Percentiles rank a stretch among this genome's conserved stretches.
These are phyloP conservation scores for Medicago ruthenica DNA, from an alignment of 306 rosid genomes.

Conservation along the genomic window DNA sequence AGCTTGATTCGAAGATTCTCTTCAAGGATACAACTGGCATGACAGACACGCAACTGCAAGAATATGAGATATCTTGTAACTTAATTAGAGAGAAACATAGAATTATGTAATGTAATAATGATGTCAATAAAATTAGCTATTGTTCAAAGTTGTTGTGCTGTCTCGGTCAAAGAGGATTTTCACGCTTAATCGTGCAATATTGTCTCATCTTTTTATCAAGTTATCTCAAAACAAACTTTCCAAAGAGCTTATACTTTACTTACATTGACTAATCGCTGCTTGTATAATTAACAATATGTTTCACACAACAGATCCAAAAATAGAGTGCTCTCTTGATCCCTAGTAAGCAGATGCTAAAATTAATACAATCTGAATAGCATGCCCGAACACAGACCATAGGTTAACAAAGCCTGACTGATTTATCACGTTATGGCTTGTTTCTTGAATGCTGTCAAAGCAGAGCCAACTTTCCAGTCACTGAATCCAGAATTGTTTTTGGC, in stretches of 20 bases:
- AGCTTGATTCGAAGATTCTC: neutral
- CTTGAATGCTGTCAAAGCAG: slow-evolving; percentile 59
- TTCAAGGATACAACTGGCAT: neutral
- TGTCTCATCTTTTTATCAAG: neutral
- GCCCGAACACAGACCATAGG: slow-evolving; percentile 3
- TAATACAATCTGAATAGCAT: slow-evolving; percentile 16
- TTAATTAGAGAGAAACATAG: neutral
- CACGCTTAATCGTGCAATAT: neutral
- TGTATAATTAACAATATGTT: neutral
- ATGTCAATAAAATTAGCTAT: neutral
- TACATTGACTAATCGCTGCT: neutral
- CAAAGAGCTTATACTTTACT: neutral
- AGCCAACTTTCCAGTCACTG: slow-evolving; percentile 73
- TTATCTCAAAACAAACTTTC: neutral
- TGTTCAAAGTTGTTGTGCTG: neutral
- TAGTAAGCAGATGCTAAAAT: neutral
- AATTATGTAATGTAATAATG: neutral
- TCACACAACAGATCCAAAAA: neutral
- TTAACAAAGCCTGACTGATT: slow-evolving; percentile 26
- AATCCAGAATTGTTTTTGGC: slow-evolving; percentile 67
- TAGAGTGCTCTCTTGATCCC: neutral
- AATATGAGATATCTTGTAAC: neutral
- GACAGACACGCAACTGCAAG: neutral
- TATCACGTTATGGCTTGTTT: slow-evolving; percentile 25
- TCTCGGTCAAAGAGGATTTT: neutral